A percentile compares a stretch with the other conserved stretches of the same genome.
These are phyloP conservation scores for Aspergillus luchuensis DNA, from an alignment of 2,329 filamentous ascomycete species.

Conservation along the genomic window DNA sequence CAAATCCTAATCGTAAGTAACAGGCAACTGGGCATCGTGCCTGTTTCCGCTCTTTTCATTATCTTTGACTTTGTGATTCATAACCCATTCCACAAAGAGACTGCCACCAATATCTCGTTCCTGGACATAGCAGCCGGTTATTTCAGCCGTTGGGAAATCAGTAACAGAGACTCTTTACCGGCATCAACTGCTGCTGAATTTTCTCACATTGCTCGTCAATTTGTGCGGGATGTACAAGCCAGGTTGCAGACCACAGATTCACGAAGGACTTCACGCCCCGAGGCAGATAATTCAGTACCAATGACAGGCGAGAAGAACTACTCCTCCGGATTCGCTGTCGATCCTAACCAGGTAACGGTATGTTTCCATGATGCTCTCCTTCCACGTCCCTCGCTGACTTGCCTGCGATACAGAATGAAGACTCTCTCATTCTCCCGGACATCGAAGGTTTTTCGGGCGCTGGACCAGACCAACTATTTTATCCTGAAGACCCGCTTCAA, in stretches of 20 bases:
- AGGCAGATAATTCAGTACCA: background rate
- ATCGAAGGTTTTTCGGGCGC: background rate
- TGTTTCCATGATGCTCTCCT: no score
- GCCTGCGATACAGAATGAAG: background rate
- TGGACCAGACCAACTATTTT: background rate
- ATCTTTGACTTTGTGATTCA: constrained; percentile 48
- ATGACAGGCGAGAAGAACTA: background rate
- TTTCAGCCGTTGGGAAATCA: constrained; percentile 46
- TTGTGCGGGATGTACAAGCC: constrained; percentile 27
- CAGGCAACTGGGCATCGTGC: constrained; percentile 38
- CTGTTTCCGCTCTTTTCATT: constrained; percentile 43
- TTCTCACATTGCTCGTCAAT: constrained; percentile 47
- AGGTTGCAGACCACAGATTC: background rate
- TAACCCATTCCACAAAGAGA: constrained; percentile 40
- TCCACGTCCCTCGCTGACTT: no score
- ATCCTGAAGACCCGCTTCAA: background rate
- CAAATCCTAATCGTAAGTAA: background rate
- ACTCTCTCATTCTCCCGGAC: background rate
- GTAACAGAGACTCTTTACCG: constrained; percentile 40
- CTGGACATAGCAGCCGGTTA: constrained; percentile 48
- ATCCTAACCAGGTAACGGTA: no score
- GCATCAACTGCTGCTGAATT: constrained; percentile 45
- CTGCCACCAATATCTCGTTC: constrained; percentile 40
- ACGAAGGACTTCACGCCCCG: background rate
- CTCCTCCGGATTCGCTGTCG: no score